phyloP scores from a whole-genome alignment of 176 grass and related monocot genomes.

The Luzula sylvatica region DNA sequence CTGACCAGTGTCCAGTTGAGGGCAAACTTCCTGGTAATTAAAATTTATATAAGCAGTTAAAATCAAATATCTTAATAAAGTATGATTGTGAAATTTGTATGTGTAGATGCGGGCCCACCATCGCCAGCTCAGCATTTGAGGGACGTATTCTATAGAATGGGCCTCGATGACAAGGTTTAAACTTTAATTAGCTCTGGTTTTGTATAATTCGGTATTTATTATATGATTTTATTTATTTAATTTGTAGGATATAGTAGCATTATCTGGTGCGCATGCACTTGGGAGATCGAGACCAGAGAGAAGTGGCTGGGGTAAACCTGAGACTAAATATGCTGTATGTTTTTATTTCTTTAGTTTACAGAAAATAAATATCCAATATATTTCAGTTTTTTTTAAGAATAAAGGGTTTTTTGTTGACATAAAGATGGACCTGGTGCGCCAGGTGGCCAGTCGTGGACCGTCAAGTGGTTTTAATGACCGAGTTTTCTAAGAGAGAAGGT shows the following conservation, averaged over 20 bases:
- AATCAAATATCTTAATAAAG: not conserved
- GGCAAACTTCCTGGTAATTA: slow-evolving; percentile 93
- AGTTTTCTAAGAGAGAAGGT: too few relatives aligned
- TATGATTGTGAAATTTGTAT: slow-evolving; percentile 7
- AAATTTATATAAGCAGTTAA: not conserved
- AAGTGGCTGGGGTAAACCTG: slow-evolving; percentile 97
- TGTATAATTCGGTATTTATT: not conserved
- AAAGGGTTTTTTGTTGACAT: slow-evolving; percentile 22
- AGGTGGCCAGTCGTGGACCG: slow-evolving; percentile 99
- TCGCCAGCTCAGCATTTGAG: slow-evolving; percentile 81
- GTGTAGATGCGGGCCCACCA: slow-evolving; percentile 68
- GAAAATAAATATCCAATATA: not conserved
- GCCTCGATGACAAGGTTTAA: slow-evolving; percentile 77
- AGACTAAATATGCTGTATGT: slow-evolving; percentile 92
- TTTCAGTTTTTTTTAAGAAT: not conserved
- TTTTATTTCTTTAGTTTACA: slow-evolving; percentile 18
- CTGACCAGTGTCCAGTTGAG: slow-evolving; percentile 86
- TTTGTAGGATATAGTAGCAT: slow-evolving; percentile 82
- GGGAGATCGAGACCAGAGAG: slow-evolving; percentile 83
- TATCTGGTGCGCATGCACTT: slow-evolving; percentile 96
- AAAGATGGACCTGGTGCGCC: slow-evolving; percentile 95
- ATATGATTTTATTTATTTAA: not conserved
- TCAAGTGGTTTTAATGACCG: slow-evolving; percentile 82
- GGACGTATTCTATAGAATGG: slow-evolving; percentile 97
- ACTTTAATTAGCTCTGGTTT: too few relatives aligned